Evolutionary conservation across 2,329 filamentous ascomycete species (phyloP), one percentile per base, ranked within the genome.

Genomic region (Ploettnerulaceae sp.): DNA sequence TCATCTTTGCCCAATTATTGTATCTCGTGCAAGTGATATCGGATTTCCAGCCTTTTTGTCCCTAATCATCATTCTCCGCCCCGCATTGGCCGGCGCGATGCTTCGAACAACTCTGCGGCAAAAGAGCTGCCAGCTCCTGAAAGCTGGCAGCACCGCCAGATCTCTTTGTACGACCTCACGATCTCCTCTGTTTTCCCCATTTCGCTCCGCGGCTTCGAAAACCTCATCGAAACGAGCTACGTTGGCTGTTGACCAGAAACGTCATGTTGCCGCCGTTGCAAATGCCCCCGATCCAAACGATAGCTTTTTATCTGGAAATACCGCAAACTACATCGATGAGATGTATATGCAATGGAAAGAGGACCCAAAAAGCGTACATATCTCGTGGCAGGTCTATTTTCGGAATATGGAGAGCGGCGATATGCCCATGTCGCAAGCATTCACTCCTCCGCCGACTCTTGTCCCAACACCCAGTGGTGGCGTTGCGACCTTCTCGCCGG

Each of bases 351-450:
- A 90, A 67, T 98, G 93, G 93, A 95, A 91, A 72, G 76, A 86
- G 56, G 89, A 98, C 62, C 90, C 93, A 42, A 79, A 82, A 62
- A 95, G 88, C 65, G 93, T 98, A 49, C 93, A 98, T 71, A 78
- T 95, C 62, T 98, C 93, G 67, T 98, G 93, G 93, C 91, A 95
- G 73, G 84, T 94, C 66, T 98, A 98, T 79, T 98, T 98, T 79
- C 88, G 84, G 73, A 98, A 98, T 73, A 96, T 98, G 86, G 93
- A 98, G 75, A 86, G 82, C 57, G 93, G 93, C 67, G 87, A 93
- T 64, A 97, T 98, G 89, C 91, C 91, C 66, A 89, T 95, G 66
- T 93, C 91, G 54, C 87, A 95, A 71, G 93, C 93, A 59, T 98
- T 98, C 75, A 89, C 89, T 57, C 90, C 93, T 57, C 93, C 93